Percentiles rank a stretch among this genome's conserved stretches.
Conservation (phyloP, 1,284 basidiomycete species). For the Cryptococcus hybrid region DNA sequence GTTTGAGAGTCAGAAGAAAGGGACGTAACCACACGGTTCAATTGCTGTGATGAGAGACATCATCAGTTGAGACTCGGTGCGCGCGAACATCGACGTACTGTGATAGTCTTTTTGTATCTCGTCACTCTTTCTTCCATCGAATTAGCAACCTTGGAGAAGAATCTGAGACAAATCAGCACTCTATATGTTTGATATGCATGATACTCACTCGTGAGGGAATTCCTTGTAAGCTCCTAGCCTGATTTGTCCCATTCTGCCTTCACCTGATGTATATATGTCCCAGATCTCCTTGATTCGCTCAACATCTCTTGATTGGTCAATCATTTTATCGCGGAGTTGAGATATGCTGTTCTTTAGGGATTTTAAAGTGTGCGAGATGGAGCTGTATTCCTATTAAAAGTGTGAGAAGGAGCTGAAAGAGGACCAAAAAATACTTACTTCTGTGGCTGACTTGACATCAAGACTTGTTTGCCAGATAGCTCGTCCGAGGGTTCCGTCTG, state of each 20-base stretch:
- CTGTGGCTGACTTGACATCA: constrained; percentile 38
- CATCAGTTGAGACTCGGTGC: background rate
- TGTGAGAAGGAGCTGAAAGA: background rate
- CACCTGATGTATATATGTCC: constrained; percentile 37
- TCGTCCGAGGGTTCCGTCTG: constrained; percentile 32
- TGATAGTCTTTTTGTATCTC: constrained; percentile 40
- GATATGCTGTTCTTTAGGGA: constrained; percentile 25
- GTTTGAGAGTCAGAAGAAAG: constrained; percentile 28
- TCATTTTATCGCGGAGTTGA: constrained; percentile 28
- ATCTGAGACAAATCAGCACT: constrained; percentile 14
- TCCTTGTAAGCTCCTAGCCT: constrained; percentile 37
- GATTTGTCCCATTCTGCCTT: constrained; percentile 32
- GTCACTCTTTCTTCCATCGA: constrained; percentile 35
- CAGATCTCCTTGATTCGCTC: constrained; percentile 40
- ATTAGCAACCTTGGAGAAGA: constrained; percentile 32
- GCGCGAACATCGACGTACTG: constrained; percentile 15
- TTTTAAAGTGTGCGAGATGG: constrained; percentile 33
- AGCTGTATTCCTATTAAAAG: constrained; percentile 28
- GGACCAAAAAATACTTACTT: constrained; percentile 18
- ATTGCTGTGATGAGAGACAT: constrained; percentile 22
- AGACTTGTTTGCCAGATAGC: constrained; percentile 42
- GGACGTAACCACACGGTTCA: constrained; percentile 34
- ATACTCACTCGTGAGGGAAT: constrained; percentile 39
- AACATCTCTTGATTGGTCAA: constrained; percentile 33
- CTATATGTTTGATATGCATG: background rate